Evolutionary conservation across 208 protist genomes (phyloP).

Genomic region (Acanthamoeba polyphaga): DNA sequence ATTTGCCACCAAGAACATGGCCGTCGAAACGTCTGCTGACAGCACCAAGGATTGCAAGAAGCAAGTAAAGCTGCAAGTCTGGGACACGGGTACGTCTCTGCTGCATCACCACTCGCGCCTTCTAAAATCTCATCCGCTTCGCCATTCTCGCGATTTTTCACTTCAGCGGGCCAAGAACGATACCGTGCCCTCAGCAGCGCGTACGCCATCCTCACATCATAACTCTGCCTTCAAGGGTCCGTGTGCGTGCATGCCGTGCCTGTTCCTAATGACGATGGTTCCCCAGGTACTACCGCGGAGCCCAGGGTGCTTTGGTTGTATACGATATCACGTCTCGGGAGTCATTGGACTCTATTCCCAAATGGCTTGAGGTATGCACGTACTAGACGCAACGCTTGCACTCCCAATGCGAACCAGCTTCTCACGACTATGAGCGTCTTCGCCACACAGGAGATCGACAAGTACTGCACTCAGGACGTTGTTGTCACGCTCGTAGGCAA

Average conservation of each 20-base stretch:
- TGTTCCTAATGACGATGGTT: background rate
- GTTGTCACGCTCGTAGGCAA: constrained; percentile 99
- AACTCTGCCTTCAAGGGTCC: background rate
- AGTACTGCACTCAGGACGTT: constrained; percentile 96
- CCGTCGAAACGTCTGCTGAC: background rate
- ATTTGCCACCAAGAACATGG: constrained; percentile 57
- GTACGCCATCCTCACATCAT: background rate
- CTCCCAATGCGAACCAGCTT: constrained; percentile 90
- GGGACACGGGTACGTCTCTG: constrained; percentile 16
- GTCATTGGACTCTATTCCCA: constrained; percentile 34
- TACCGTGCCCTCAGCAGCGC: constrained; percentile 46
- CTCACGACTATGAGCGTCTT: constrained; percentile 98
- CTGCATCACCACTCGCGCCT: background rate
- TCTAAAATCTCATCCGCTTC: background rate
- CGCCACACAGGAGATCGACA: constrained; percentile 95
- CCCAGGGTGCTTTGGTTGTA: constrained; percentile 98
- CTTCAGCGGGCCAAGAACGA: constrained; percentile 29
- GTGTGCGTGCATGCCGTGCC: background rate
- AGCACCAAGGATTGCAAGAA: background rate
- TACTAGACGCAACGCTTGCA: background rate
- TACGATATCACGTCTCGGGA: constrained; percentile 97
- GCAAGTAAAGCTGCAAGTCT: constrained; percentile 37
- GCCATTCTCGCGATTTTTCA: background rate
- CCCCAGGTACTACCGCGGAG: constrained; percentile 97
- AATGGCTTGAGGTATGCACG: constrained; percentile 37